Base-by-base conservation (phyloP, 2,329 filamentous ascomycete species). In the Amesomyces nigricolor region DNA sequence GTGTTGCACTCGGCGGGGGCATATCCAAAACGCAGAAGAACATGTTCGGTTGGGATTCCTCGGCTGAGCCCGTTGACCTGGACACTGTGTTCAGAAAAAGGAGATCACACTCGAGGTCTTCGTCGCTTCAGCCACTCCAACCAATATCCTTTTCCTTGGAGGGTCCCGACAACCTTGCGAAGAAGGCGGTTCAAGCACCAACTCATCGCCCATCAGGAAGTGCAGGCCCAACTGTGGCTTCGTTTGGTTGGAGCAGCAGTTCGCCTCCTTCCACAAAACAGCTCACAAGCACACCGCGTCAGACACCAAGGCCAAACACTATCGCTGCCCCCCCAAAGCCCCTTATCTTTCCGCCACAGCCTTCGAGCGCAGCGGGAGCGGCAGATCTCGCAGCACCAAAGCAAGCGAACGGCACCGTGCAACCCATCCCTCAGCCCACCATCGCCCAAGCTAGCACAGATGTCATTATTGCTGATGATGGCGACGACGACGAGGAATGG, bases 41-140 rank as follows among this genome's bases (percentile, higher is more conserved):
- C 35, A 74, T 80, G 61, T 86, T 86, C 66, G 80, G 82, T 30
- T 86, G 83, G 83, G 79, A 84, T 60, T 77, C 76, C 13, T 72
- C 74, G 16, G 74, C 76, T 0, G 73, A 77, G 30, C 73, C 75
- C 9, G 71, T 83, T 2, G 73, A 77, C 8, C 73, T 85, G 11
- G 70, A 75, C 45, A 67, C 72, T 30, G 68, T 77, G 2, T 76
- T 76, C 60, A 68, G 68, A 17, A 71, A 69, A 57, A 74, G 64
- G 53, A 63, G 64, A n/a, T 43, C 62, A 1, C 65, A 65, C 55
- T 55, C 64, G 11, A 64, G 66, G 56, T 58, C 64, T 8, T 51
- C 59, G 16, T 68, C 68, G 2, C 58, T 64, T 7, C 63, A 66
- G 16, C 47, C 59, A 10, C 51, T 51, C 4, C 38, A 37, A 32